Evolutionary conservation across 116 monocot genomes (phyloP).

Genomic region (Thalassia testudinum): DNA sequence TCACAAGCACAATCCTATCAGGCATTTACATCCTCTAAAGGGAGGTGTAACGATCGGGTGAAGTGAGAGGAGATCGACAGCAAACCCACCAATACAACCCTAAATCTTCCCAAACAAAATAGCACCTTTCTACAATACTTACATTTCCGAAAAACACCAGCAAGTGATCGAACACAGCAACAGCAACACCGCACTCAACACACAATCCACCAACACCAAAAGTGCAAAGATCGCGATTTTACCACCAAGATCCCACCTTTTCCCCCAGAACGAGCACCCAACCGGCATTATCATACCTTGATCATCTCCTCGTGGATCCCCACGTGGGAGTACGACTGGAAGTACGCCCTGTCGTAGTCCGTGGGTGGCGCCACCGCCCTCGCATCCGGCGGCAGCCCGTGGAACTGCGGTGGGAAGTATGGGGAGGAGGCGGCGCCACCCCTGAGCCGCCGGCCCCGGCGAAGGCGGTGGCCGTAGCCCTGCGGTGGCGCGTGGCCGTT

Average conservation of each 20-base stretch:
- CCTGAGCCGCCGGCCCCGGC: neutral
- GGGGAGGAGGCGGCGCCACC: neutral
- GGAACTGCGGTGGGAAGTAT: neutral
- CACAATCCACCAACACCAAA: too few relatives aligned
- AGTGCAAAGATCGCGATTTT: too few relatives aligned
- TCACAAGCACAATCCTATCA: too few relatives aligned
- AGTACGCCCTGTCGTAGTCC: slow-evolving; percentile 67
- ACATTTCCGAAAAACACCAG: too few relatives aligned
- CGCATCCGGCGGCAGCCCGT: neutral
- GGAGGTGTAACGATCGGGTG: too few relatives aligned
- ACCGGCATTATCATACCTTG: slow-evolving; percentile 30
- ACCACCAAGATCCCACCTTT: neutral
- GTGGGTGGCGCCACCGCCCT: neutral
- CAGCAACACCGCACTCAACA: too few relatives aligned
- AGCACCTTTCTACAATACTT: too few relatives aligned
- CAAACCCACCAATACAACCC: too few relatives aligned
- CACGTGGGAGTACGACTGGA: slow-evolving; percentile 76
- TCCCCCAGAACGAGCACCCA: neutral
- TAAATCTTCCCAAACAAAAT: too few relatives aligned
- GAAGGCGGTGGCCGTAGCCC: neutral
- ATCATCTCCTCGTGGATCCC: slow-evolving; percentile 96
- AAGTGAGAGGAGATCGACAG: too few relatives aligned
- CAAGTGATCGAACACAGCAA: too few relatives aligned
- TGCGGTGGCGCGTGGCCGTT: neutral
- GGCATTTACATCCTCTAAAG: too few relatives aligned